Evolutionary conservation across 148 eudicot genomes (phyloP), one percentile per base, ranked within the genome.

Genomic region (Vaccinium corymbosum): DNA sequence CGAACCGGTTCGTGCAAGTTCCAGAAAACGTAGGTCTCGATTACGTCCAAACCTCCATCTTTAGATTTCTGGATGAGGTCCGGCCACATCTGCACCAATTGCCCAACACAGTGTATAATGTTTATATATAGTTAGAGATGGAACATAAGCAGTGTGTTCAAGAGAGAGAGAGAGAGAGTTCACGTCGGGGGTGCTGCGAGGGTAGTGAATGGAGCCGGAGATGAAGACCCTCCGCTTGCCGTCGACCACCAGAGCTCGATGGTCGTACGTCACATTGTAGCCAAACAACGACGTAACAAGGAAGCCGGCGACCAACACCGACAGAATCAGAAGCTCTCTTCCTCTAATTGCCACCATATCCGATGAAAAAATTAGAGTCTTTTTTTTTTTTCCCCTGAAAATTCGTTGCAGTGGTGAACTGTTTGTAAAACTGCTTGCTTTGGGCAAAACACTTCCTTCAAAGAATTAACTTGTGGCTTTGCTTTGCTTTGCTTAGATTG

Each of bases 111-210:
- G 16, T 15, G 16, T 0, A 38, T 6, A 7, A 5, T 3, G 46
- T 0, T 16, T 15, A 14, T 20, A 8, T 9, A 13, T 8, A 48
- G 7, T 53, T 49, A 84, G n/a, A 9, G 20, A 78, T 14, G 77
- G 19, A 64, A 29, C 25, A 57, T 35, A 77, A 15, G 7, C 10
- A 73, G 27, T 7, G 27, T 13, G 76, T 3, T 19, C 14, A 6
- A 4, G 32, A 32, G 42, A 8, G 38, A 27, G 32, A 64, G 38
- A 62, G 19, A 82, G 42, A 32, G 55, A 10, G 25, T 17, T 48
- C 6, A 96, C 98, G 32, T 94, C 95, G 0, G 99, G 99, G 46
- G 99, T 95, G 88, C 99, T 97, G 66, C 99, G 98, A 61, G 99
- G 99, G 74, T 97, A 97, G 88, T 97, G 99, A 86, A 95, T 94